Base-by-base conservation (phyloP, 2,329 filamentous ascomycete genomes). In the Rutstroemia sp. region DNA sequence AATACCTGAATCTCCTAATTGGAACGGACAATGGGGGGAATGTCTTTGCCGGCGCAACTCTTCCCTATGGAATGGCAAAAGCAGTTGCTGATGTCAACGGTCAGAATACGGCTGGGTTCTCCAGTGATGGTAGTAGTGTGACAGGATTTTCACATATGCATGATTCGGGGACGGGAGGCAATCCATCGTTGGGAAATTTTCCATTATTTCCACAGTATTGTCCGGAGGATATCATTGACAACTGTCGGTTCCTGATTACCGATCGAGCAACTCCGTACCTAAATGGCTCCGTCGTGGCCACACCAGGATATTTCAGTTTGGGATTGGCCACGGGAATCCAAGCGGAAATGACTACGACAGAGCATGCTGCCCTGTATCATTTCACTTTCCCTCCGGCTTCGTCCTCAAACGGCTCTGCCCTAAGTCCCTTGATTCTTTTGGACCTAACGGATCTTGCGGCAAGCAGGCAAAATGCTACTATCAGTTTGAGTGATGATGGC, bases 331-430 rank as follows among this genome's bases (percentile, higher is more conserved):
- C 75, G 49, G 78, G 79, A 0, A 75, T 88, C 48, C 70, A 73
- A 14, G 81, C 80, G 1, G 85, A 88, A 61, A 87, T 87, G 80
- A 88, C 86, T 0, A 76, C 79, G 0, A 77, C 83, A 0, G 78
- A 84, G 21, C 83, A 81, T 62, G 77, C 83, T 1, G 81, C 83
- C 5, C 66, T 90, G 2, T 88, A 88, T 69, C 75, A 77, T 16
- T 88, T 88, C 65, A 81, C 75, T 0, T 88, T 88, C 56, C 63
- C 82, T 0, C 12, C 34, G 16, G 67, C 70, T 14, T 61, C 52
- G 6, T 69, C 71, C 0, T 59, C 64, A 0, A 71, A 73, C 23
- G 73, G 71, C 1, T 67, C 70, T 39, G 58, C 53, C 2, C 56
- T 62, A 5, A 63, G 59, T 61, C 85, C 85, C 1, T 73, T 88